Conservation (phyloP, 345 rosid species). For the Combretum micranthum region DNA sequence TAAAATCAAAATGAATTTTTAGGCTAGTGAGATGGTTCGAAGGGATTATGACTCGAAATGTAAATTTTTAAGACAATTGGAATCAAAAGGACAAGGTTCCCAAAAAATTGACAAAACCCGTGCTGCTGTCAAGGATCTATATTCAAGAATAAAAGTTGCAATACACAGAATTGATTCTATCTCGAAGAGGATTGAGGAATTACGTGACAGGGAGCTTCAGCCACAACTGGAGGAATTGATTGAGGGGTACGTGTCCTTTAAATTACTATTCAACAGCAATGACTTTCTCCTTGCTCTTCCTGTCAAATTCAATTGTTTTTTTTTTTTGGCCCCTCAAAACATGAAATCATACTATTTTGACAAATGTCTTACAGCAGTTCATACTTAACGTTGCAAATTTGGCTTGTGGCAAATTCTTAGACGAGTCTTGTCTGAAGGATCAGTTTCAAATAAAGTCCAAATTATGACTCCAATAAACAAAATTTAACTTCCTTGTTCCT, state of each 20-base stretch:
- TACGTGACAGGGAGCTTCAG: slow-evolving; percentile 93
- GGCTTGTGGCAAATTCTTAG: no score
- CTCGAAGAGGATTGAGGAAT: slow-evolving; percentile 83
- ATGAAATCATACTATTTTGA: no score
- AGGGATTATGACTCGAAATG: slow-evolving; percentile 70
- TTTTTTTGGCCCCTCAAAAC: no score
- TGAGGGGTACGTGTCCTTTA: slow-evolving; percentile 53
- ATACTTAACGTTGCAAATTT: no score
- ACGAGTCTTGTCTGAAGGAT: no score
- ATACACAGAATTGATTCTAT: slow-evolving; percentile 88
- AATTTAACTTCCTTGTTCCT: no score
- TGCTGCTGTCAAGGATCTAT: slow-evolving; percentile 77
- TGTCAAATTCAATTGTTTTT: no score
- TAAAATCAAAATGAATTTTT: slow-evolving; percentile 5
- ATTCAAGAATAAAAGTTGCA: slow-evolving; percentile 90
- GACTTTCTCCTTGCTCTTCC: no score
- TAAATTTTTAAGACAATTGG: slow-evolving; percentile 60
- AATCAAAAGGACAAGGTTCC: slow-evolving; percentile 55
- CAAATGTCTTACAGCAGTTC: no score
- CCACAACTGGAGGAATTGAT: slow-evolving; percentile 97
- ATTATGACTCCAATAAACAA: no score
- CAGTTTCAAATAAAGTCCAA: no score
- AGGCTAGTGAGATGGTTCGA: slow-evolving; percentile 79
- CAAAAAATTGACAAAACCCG: slow-evolving; percentile 68
- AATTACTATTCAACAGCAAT: no score